Evolutionary conservation across 192 early-diverging fungal species (phyloP).

Genomic region (Phycomyces nitens): DNA sequence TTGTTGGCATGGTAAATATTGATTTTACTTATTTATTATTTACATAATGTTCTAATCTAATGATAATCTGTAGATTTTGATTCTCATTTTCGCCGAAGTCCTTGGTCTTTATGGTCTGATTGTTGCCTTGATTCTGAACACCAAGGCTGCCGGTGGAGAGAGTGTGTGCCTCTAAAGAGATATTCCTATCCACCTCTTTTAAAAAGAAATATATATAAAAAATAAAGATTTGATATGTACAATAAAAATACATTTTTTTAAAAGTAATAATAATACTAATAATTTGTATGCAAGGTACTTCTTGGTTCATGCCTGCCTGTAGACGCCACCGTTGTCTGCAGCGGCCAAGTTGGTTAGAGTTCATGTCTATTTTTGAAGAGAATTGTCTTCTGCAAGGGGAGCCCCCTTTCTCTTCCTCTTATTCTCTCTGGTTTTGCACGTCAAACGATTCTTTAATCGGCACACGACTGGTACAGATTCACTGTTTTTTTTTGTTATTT

Average conservation of each 20-base stretch:
- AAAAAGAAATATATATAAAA: neutral
- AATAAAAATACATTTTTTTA: neutral
- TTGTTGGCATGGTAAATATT: constrained; percentile 76
- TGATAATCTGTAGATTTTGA: constrained; percentile 60
- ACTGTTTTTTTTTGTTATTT: neutral
- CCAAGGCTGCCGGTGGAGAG: constrained; percentile 56
- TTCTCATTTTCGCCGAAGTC: constrained; percentile 99
- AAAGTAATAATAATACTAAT: no score
- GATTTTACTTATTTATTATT: constrained; percentile 5
- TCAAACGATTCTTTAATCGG: neutral
- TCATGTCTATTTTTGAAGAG: no score
- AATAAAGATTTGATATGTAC: neutral
- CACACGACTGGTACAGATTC: neutral
- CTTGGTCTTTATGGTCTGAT: constrained; percentile 96
- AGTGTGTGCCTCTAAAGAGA: constrained; percentile 2
- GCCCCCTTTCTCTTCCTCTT: no score
- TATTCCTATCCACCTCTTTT: no score
- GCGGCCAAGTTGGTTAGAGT: no score
- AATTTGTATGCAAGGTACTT: no score
- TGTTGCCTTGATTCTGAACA: constrained; percentile 97
- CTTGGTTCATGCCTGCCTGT: no score
- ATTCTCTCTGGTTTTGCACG: neutral
- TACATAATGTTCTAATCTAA: constrained; percentile 11
- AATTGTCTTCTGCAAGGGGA: no score
- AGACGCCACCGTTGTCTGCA: no score